Evolutionary conservation across 495 filamentous ascomycete species (phyloP), one percentile per base, ranked within the genome.

Genomic region (Aspergillus ostianus): DNA sequence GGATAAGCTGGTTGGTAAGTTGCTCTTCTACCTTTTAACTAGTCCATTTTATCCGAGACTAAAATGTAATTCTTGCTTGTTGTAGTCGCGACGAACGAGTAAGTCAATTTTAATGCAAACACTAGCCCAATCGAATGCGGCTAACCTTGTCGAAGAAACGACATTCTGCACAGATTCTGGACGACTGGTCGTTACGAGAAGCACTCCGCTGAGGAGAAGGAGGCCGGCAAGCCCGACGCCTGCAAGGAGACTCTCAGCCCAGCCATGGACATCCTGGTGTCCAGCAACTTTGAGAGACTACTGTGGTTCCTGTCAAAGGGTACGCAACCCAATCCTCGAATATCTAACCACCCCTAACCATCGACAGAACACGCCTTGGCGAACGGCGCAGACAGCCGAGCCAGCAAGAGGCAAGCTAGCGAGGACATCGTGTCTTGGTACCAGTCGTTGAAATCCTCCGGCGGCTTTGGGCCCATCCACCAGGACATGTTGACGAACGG

Each of bases 211-310:
- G 19, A 56, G 30, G 53, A 47, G 17, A 23, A 47, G 4, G 12
- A 51, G 47, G 17, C 47, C 30, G 18, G n/a, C 47, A 57, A 57
- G 47, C 21, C 55, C 21, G 55, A 57, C 26, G 55, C 55, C 13
- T 57, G 83, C 58, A 91, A 90, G 73, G 93, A 94, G 72, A 97
- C 94, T 0, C 78, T 91, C 44, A 88, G 84, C 54, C 93, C 94
- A 0, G 94, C 94, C 19, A 98, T 98, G 94, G 94, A 98, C 71
- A 97, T 97, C 55, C 81, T 98, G 13, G 92, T 97, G 41, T 90
- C 85, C 55, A 92, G 87, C 71, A 98, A 98, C 80, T 97, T 98
- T 71, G 94, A 98, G 79, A 84, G 94, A 27, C 80, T 98, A 0
- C 80, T 98, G n/a, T 97, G 93, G 93, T 96, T 89, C 79, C 59